These are phyloP conservation scores for Neurospora sp. DNA, from an alignment of 495 filamentous ascomycete genomes.

Conservation along the genomic window DNA sequence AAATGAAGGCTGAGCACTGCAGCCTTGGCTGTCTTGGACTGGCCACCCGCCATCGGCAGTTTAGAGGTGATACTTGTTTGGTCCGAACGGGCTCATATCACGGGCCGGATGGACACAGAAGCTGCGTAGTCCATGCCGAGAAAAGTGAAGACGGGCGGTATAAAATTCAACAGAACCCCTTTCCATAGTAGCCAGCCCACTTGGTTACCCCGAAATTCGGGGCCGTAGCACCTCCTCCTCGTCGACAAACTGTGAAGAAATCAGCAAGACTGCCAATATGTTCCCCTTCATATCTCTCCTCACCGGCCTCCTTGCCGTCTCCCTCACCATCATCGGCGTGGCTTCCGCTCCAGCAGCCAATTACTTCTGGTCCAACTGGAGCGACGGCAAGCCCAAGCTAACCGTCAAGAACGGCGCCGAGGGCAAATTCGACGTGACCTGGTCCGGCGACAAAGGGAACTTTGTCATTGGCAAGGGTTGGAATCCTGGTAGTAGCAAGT, in stretches of 20 bases:
- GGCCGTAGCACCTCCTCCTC: not conserved
- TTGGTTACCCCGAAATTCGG: not conserved
- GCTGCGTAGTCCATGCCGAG: too few relatives aligned
- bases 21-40: not conserved
- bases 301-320: not conserved
- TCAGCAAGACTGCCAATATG: not conserved
- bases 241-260: not conserved
- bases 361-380: constrained; percentile 60
- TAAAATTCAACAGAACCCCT: not conserved
- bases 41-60: not conserved
- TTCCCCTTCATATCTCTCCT: not conserved
- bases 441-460: constrained; percentile 46
- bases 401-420: constrained; percentile 48
- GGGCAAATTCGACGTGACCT: constrained; percentile 48
- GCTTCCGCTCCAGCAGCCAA: not conserved
- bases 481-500: constrained; percentile 41
- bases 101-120: too few relatives aligned
- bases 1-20: not conserved
- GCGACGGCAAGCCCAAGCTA: constrained; percentile 44
- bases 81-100: not conserved
- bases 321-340: not conserved
- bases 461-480: constrained; percentile 59
- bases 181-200: not conserved
- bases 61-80: not conserved
- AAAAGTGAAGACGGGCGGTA: not conserved